Conservation (phyloP, 108 stramenopile species). For the Craspedostauros australis region DNA sequence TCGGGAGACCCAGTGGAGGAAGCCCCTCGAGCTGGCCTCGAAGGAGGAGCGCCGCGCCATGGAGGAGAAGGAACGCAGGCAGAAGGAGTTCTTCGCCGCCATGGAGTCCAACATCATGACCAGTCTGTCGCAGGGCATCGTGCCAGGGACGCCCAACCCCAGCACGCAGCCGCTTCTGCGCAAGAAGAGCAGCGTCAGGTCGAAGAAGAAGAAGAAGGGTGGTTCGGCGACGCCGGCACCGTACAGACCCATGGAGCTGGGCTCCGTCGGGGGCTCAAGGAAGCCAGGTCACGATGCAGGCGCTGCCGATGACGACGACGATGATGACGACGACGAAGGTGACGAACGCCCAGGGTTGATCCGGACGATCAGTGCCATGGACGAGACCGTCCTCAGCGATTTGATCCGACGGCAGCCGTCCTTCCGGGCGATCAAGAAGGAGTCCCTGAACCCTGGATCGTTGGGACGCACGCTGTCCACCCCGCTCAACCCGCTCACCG, state of each 20-base stretch:
- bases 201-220: background rate
- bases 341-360: constrained; percentile 23
- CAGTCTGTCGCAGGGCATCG: constrained; percentile 20
- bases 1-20: constrained; percentile 93
- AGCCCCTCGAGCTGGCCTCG: constrained; percentile 69
- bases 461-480: too few species aligned
- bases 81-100: constrained; percentile 77
- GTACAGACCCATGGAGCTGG: too few species aligned
- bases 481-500: too few species aligned
- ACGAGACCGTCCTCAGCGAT: constrained; percentile 37
- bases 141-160: constrained; percentile 12
- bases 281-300: background rate
- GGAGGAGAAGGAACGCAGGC: constrained; percentile 59
- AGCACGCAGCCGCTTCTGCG: background rate
- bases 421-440: constrained; percentile 10
- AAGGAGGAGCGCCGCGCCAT: constrained; percentile 55
- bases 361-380: constrained; percentile 65
- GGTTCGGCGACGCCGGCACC: background rate
- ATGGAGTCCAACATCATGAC: constrained; percentile 84
- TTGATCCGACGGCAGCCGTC: constrained; percentile 39
- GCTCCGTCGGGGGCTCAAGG: background rate
- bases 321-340: background rate
- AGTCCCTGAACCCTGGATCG: too few species aligned
- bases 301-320: background rate
- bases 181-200: background rate